Evolutionary conservation across 805 yeast species (phyloP), one percentile per base, ranked within the genome.

Genomic region (Starmera quercuum): DNA sequence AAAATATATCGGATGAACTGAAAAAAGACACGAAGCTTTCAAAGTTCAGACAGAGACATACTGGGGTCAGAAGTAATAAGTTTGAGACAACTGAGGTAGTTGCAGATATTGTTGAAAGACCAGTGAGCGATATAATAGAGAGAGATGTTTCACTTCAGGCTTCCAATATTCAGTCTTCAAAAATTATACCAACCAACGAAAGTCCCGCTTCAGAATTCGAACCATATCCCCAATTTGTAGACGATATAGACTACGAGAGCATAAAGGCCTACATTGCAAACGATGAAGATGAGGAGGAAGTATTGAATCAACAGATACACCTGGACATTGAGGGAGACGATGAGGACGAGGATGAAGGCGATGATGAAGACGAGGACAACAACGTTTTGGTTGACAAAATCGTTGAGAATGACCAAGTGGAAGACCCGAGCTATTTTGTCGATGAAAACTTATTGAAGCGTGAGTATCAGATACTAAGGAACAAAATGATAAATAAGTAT

Each of bases 1-100:
- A 73, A 31, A 71, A 75, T 41, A 61, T 75, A 3, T 73, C 78
- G 47, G 66, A 64, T 20, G 64, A 64, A 24, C 46, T 73, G 39
- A 66, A 53, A 40, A 18, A 14, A 9, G 45, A 56, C 12, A 13
- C 19, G 4, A 46, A 35, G 20, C 34, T 48, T 1, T 50, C 54
- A 0, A 48, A 35, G 26, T 50, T 50, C 34, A 47, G 46, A 36
- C 39, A 36, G 20, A 31, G 34, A 25, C 14, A 14, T 23, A 10
- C 33, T 38, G n/a, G 13, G 8, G n/a, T n/a, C n/a, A n/a, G n/a
- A n/a, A n/a, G n/a, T 16, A 32, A 31, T 16, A 15, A 38, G 17
- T 29, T 40, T 7, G 42, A 43, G 7, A 33, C 16, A 15, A 29
- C 23, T 7, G 18, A 17, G 15, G 6, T 27, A 11, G 9, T 27